Evolutionary conservation across 257 asterid species (phyloP), one percentile per base, ranked within the genome.

Genomic region (Ocimum tenuiflorum): DNA sequence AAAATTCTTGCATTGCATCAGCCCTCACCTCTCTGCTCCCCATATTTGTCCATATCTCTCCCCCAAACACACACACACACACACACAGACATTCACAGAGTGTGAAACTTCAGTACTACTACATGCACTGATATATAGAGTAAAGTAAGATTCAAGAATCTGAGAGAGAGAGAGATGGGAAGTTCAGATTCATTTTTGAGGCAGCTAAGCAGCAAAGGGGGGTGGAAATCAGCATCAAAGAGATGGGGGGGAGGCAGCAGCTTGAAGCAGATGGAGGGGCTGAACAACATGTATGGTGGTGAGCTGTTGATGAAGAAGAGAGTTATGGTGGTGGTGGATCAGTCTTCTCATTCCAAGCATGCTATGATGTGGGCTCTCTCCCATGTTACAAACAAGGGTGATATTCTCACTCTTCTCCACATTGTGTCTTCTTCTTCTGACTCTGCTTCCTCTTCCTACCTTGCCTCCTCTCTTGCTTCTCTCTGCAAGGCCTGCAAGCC

Each of bases 331-430:
- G 88, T 91, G 0, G 92, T 91, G 76, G 98, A 91, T 75, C 81
- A 88, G 41, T 60, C 83, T 39, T 77, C 95, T 8, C 81, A 83
- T 61, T 82, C 89, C 0, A 88, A 87, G 20, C 95, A 91, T 68
- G 98, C 98, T 1, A 86, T 91, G 96, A 89, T 87, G 92, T 91
- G 96, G 96, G 96, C 98, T 17, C 85, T 91, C 1, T 82, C 95
- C 51, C 96, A 89, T 77, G 92, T 89, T 0, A 69, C 96, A 1
- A 85, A 83, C 18, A 83, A 79, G 81, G 95, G 89, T 22, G 98
- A 91, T 70, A 74, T 88, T 3, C 83, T 91, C 22, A 89, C 98
- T 39, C 82, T 91, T 0, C 95, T 91, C 22, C 91, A 89, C 68
- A 73, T 91, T 67, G 65, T 85, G 31, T 78, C 31, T 31, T 31